Evolutionary conservation across 1,284 basidiomycete species (phyloP), one percentile per base, ranked within the genome.

Genomic region (Trichosporon inkin): DNA sequence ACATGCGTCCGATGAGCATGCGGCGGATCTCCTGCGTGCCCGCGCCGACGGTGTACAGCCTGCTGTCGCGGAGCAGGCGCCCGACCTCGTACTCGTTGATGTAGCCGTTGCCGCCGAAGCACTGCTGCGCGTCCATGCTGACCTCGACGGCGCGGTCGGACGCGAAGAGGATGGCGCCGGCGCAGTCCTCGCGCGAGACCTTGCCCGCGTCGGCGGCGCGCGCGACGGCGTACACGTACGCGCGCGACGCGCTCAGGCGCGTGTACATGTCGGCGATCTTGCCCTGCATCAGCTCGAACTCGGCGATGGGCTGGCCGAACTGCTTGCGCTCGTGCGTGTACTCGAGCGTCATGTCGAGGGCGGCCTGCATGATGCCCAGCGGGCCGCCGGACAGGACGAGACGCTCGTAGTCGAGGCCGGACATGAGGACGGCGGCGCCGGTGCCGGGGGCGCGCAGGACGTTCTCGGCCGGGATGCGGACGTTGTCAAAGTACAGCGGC

Each of bases 281-380:
- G 84, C 90, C 93, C 84, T 97, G 94, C 87, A 97, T 93, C 57
- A 96, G 79, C 76, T 97, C 93, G 82, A 97, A 96, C 36, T 88
- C 87, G n/a, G 88, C 94, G 53, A 97, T 83, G 4, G 87, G 85
- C 68, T 86, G 84, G 40, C 87, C 89, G 70, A 97, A 97, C 73
- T 97, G 93, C 76, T 92, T 86, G 66, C 93, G 84, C 62, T 93
- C 86, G 74, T 97, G 93, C 8, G 92, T 84, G 73, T 97, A 97
- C 70, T 89, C 86, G 2, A 94, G 81, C 2, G 91, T 86, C 67
- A 88, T 84, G 77, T 96, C 90, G 71, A 96, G 93, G 2, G 93
- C 91, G 3, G 90, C 87, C 78, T 97, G 94, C 91, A 94, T 95
- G 62, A 97, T 82, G n/a, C 90, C 84, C 17, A 86, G 71, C 7